Evolutionary conservation across 164 flowering plant species (phyloP).

Genomic region (Stephania japonica): DNA sequence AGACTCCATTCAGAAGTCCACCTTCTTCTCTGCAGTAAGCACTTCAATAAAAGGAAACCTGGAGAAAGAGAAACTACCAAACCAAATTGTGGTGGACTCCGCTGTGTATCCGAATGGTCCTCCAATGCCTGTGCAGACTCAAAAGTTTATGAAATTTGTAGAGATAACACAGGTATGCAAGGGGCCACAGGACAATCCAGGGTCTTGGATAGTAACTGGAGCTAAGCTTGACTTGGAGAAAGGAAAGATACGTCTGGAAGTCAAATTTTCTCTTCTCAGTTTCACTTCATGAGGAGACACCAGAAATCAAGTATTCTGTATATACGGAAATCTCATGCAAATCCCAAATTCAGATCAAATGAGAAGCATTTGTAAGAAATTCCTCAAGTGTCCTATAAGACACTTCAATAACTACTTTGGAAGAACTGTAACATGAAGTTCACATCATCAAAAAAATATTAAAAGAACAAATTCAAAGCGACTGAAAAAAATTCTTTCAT

Average conservation of each 20-base stretch:
- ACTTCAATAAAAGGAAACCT: too few relatives aligned
- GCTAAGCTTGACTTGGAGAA: constrained; percentile 66
- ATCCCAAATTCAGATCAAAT: too few relatives aligned
- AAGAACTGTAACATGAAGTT: too few relatives aligned
- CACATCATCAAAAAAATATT: too few relatives aligned
- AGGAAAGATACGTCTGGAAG: constrained; percentile 62
- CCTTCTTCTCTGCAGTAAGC: too few relatives aligned
- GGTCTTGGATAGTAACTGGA: constrained; percentile 85
- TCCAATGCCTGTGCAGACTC: constrained; percentile 44
- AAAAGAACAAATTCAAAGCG: too few relatives aligned
- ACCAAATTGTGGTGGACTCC: constrained; percentile 51
- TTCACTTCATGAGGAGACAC: neutral
- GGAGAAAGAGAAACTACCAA: too few relatives aligned
- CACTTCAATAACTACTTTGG: too few relatives aligned
- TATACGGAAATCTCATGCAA: neutral
- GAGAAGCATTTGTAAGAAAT: too few relatives aligned
- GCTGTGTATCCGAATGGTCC: constrained; percentile 64
- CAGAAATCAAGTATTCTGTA: neutral
- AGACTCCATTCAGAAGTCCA: too few relatives aligned
- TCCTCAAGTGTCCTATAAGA: too few relatives aligned
- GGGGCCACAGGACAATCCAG: constrained; percentile 77
- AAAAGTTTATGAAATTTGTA: constrained; percentile 52
- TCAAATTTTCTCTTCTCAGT: constrained; percentile 60
- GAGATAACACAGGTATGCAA: constrained; percentile 51
- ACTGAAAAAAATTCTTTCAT: too few relatives aligned